phyloP scores from a whole-genome alignment of 768 basidiomycete genomes.

The Plicaturopsis crispa region DNA sequence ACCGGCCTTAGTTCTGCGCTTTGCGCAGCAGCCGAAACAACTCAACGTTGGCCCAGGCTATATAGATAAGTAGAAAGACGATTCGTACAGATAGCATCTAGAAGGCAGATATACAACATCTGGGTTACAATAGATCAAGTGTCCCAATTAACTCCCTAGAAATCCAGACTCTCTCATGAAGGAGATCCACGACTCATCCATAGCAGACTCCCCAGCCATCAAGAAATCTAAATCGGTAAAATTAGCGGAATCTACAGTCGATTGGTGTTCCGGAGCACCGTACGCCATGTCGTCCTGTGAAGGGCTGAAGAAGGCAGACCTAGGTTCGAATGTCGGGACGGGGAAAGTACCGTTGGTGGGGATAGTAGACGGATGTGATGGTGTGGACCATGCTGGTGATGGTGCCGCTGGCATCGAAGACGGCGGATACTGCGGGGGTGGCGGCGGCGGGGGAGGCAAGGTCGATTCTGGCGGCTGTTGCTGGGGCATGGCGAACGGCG shows the following conservation, averaged over 20 bases:
- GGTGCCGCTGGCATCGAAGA: background rate
- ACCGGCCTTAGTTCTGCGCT: too few species aligned
- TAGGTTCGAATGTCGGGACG: too few species aligned
- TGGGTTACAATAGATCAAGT: too few species aligned
- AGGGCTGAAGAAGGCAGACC: background rate
- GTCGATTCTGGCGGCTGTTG: background rate
- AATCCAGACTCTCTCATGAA: constrained; percentile 60
- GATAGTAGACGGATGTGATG: background rate
- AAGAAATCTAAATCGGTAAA: constrained; percentile 39
- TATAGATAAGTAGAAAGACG: too few species aligned
- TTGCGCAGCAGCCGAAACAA: too few species aligned
- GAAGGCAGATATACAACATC: too few species aligned
- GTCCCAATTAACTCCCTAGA: constrained; percentile 37
- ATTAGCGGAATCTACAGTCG: constrained; percentile 21
- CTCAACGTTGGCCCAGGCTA: too few species aligned
- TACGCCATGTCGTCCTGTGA: background rate
- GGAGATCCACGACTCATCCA: constrained; percentile 60
- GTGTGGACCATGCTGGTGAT: background rate
- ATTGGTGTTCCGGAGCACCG: background rate
- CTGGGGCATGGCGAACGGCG: constrained; percentile 3
- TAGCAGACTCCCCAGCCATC: constrained; percentile 49
- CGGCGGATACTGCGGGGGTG: background rate
- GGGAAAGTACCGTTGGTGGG: background rate
- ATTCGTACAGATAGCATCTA: too few species aligned
- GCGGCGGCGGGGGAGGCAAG: constrained; percentile 3